These are phyloP conservation scores for Ilex paraguariensis DNA, from an alignment of 305 asterid species.

Conservation along the genomic window DNA sequence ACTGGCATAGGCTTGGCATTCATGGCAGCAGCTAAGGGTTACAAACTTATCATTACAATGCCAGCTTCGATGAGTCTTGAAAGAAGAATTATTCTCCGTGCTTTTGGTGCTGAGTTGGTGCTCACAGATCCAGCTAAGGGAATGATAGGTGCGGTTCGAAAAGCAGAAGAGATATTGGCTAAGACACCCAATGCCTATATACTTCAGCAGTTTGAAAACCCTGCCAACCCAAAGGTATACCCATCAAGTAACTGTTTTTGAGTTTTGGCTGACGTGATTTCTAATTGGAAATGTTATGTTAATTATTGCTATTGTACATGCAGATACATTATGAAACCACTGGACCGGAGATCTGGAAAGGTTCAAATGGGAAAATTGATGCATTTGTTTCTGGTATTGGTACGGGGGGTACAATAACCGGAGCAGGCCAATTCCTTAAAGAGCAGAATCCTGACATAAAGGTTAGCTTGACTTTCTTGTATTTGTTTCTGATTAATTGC, in stretches of 20 bases:
- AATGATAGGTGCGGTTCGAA: slow-evolving; percentile 65
- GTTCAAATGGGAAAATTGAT: slow-evolving; percentile 70
- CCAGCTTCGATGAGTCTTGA: slow-evolving; percentile 87
- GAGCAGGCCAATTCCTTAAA: slow-evolving; percentile 77
- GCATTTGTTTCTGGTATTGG: slow-evolving; percentile 91
- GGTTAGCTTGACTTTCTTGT: slow-evolving; percentile 31
- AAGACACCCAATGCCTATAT: slow-evolving; percentile 80
- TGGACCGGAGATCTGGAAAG: slow-evolving; percentile 95
- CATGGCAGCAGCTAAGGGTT: slow-evolving; percentile 91
- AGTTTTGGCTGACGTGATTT: background rate
- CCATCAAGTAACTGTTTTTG: background rate
- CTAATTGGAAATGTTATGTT: no score
- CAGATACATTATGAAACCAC: slow-evolving; percentile 95
- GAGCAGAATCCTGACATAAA: slow-evolving; percentile 79
- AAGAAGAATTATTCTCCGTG: slow-evolving; percentile 76
- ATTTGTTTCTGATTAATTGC: background rate
- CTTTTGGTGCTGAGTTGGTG: slow-evolving; percentile 88
- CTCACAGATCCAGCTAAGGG: slow-evolving; percentile 87
- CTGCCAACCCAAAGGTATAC: slow-evolving; percentile 83
- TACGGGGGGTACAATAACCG: slow-evolving; percentile 97
- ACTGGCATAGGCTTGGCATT: slow-evolving; percentile 94
- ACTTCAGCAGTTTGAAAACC: slow-evolving; percentile 87
- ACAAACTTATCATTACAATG: slow-evolving; percentile 83
- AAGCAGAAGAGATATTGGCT: slow-evolving; percentile 76
- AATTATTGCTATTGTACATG: background rate